phyloP scores from a whole-genome alignment of 176 grass and related monocot genomes.

The Pontederia paniculata region DNA sequence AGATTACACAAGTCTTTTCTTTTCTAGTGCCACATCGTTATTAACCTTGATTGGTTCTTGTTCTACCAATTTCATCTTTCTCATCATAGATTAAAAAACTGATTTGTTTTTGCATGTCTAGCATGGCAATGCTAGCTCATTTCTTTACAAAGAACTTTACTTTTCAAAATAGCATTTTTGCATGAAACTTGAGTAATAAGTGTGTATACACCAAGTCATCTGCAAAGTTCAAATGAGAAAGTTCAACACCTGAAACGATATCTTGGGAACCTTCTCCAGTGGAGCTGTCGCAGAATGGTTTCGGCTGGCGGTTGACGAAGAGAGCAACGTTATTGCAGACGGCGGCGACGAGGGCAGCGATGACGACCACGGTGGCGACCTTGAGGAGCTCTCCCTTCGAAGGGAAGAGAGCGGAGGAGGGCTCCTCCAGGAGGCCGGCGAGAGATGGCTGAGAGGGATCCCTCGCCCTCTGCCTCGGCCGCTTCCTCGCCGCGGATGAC shows the following conservation, averaged over 20 bases:
- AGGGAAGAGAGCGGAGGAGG: slow-evolving; percentile 57
- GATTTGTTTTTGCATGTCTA: no score
- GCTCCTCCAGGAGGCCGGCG: slow-evolving; percentile 26
- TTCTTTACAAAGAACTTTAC: no score
- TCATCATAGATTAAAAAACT: no score
- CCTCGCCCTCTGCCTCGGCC: slow-evolving; percentile 14
- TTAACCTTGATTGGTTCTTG: no score
- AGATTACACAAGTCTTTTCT: no score
- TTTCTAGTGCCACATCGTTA: no score
- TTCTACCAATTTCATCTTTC: no score
- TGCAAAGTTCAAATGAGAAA: no score
- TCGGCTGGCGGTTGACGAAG: slow-evolving; percentile 40
- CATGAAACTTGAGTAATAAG: no score
- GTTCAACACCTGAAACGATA: slow-evolving; percentile 20
- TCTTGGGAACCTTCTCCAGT: slow-evolving; percentile 11
- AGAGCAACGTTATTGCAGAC: slow-evolving; percentile 34
- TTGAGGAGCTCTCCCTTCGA: slow-evolving; percentile 38
- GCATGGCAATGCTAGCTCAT: no score
- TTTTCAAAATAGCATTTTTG: no score
- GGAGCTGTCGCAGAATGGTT: slow-evolving; percentile 59
- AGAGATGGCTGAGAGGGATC: not conserved
- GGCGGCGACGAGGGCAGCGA: slow-evolving; percentile 47
- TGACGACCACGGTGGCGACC: slow-evolving; percentile 46
- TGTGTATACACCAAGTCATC: no score
- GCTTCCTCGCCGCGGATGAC: slow-evolving; percentile 19